Evolutionary conservation across 768 basidiomycete genomes (phyloP), one percentile per base, ranked within the genome.

Genomic region (Filobasidium wieringae): DNA sequence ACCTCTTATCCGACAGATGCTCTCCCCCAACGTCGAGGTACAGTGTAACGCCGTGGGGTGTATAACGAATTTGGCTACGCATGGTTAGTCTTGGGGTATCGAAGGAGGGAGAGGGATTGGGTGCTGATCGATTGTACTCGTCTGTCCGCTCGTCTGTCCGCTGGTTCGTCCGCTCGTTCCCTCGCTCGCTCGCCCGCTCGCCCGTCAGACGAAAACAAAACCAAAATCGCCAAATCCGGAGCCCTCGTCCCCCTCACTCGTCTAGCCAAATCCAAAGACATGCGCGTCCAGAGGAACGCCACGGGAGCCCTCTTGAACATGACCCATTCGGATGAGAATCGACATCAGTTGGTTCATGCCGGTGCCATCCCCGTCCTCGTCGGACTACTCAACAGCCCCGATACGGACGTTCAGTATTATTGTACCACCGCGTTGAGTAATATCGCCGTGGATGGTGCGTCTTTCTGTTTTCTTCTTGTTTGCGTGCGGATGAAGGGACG

Each of bases 351-450:
- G 55, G 95, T 99, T 64, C 91, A 90, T 64, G 95, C 95, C 29
- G 95, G 95, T 4, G 95, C 95, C 22, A 96, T 99, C 59, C 95
- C 95, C 15, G 95, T 99, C 30, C 81, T 93, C 11, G 95, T 99
- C 64, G 85, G 85, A 68, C 79, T 99, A 32, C 78, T 99, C 62
- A 95, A 92, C 71, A 91, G 88, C 5, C 83, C 87, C 49, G 95
- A 99, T 72, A 99, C 95, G n/a, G 95, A 99, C 70, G 95, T 99
- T 1, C 95, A 99, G 73, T 99, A 99, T 70, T 99, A 99, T 72
- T 99, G 95, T 75, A 99, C 95, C 6, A 99, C 95, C 12, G 95
- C 95, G 6, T 76, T 99, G 66, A 91, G 88, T 72, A 99, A 99
- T 69, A 99, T 99, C 64, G 95, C 95, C 32, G 95, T 99, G 7